These are phyloP conservation scores for Yamadazyma diospyri DNA, from an alignment of 1,139 yeast genomes.

Conservation along the genomic window DNA sequence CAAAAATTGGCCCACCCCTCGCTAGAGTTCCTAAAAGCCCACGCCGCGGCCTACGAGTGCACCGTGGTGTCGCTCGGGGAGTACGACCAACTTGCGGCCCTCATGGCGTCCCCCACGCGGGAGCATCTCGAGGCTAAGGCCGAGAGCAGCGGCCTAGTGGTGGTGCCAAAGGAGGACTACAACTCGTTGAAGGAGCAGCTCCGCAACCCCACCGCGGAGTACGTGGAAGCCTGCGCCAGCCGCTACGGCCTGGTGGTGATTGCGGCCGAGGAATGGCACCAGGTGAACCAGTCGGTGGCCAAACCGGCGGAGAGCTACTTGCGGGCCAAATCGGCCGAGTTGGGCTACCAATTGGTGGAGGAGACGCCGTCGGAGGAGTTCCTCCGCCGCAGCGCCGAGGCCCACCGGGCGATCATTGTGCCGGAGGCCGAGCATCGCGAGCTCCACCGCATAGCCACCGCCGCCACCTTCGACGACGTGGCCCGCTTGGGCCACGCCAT, in stretches of 20 bases:
- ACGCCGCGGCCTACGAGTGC: slow-evolving; percentile 17
- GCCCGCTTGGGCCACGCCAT: slow-evolving; percentile 9
- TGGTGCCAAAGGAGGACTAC: slow-evolving; percentile 26
- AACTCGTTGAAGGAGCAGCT: slow-evolving; percentile 18
- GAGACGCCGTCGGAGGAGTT: slow-evolving; percentile 14
- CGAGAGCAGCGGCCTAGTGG: slow-evolving; percentile 26
- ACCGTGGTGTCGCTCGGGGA: slow-evolving; percentile 22
- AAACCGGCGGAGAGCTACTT: slow-evolving; percentile 26
- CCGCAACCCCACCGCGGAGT: slow-evolving; percentile 22
- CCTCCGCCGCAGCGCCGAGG: slow-evolving; percentile 18
- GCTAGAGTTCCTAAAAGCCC: slow-evolving; percentile 19
- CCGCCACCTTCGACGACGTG: slow-evolving; percentile 17
- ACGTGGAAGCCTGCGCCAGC: slow-evolving; percentile 15
- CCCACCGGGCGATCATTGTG: slow-evolving; percentile 17
- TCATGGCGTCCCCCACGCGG: slow-evolving; percentile 29
- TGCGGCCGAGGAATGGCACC: slow-evolving; percentile 14
- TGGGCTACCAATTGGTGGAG: slow-evolving; percentile 20
- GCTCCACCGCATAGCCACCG: slow-evolving; percentile 6
- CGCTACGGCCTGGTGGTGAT: slow-evolving; percentile 16
- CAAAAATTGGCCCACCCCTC: slow-evolving; percentile 17
- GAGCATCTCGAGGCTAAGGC: slow-evolving; percentile 35
- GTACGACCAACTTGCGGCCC: slow-evolving; percentile 23
- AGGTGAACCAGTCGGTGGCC: slow-evolving; percentile 14
- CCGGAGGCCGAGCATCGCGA: slow-evolving; percentile 15
- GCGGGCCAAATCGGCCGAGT: slow-evolving; percentile 14